phyloP scores from a whole-genome alignment of 257 asterid genomes.

The Gentiana macrophylla region DNA sequence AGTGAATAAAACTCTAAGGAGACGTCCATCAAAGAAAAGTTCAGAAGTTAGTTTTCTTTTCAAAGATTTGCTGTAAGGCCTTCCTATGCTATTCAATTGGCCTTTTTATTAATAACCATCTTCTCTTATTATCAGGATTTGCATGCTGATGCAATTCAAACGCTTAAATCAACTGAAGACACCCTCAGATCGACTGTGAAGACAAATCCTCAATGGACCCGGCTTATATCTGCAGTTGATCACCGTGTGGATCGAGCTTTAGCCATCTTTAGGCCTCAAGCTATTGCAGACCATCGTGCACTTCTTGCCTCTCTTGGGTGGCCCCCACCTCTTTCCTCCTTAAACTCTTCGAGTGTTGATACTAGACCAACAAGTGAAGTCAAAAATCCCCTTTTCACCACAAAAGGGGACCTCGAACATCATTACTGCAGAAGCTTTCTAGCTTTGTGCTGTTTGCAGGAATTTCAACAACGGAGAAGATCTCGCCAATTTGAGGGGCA shows the following conservation, averaged over 20 bases:
- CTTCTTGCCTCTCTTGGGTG: constrained; percentile 93
- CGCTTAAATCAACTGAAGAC: constrained; percentile 61
- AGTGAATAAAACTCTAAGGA: constrained; percentile 51
- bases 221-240: constrained; percentile 85
- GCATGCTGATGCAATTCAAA: constrained; percentile 48
- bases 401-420: constrained; percentile 65
- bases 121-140: constrained; percentile 39
- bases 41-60: constrained; percentile 47
- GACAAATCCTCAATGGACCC: constrained; percentile 73
- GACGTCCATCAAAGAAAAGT: constrained; percentile 37
- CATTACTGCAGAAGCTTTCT: constrained; percentile 81
- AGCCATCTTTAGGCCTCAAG: constrained; percentile 89
- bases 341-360: constrained; percentile 42
- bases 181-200: constrained; percentile 52
- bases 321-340: constrained; percentile 81
- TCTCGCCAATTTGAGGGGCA: constrained; percentile 74
- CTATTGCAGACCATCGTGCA: constrained; percentile 88
- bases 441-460: constrained; percentile 85
- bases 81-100: too few relatives aligned
- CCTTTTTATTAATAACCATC: constrained; percentile 6
- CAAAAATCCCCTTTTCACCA: constrained; percentile 74
- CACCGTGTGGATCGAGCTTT: constrained; percentile 93
- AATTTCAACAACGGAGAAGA: constrained; percentile 76
- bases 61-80: too few relatives aligned
- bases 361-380: constrained; percentile 32